phyloP scores from a whole-genome alignment of 1,284 basidiomycete genomes.

The Ceratobasidium sp. region DNA sequence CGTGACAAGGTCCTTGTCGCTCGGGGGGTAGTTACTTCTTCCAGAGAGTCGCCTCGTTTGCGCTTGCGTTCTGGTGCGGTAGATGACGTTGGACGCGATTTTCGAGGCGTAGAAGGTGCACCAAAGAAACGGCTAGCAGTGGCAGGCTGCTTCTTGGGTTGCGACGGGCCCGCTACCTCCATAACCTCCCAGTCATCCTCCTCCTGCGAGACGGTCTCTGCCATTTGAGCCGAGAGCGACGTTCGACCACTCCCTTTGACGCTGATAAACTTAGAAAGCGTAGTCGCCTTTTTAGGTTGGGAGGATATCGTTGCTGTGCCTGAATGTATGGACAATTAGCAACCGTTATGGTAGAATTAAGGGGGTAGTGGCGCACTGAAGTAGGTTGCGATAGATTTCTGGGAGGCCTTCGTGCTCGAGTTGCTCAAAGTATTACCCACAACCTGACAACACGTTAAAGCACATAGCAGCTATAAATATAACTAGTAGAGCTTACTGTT shows the following conservation, averaged over 20 bases:
- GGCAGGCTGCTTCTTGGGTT: not conserved
- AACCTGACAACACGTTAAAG: conserved; percentile 54
- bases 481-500: conserved; percentile 54
- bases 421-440: conserved; percentile 69
- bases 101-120: conserved; percentile 43
- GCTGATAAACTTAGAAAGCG: conserved; percentile 16
- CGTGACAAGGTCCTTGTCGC: conserved; percentile 50
- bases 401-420: conserved; percentile 58
- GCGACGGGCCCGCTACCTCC: conserved; percentile 29
- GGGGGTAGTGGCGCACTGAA: conserved; percentile 15
- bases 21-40: conserved; percentile 51
- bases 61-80: conserved; percentile 61
- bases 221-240: conserved; percentile 32
- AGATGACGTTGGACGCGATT: conserved; percentile 52
- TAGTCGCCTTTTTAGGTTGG: conserved; percentile 31
- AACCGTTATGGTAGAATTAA: conserved; percentile 41
- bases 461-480: conserved; percentile 53
- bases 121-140: conserved; percentile 45
- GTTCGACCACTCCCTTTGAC: conserved; percentile 40
- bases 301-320: conserved; percentile 50
- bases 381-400: conserved; percentile 47
- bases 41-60: conserved; percentile 58
- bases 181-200: conserved; percentile 44
- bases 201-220: conserved; percentile 17
- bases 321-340: conserved; percentile 13